Percentiles rank a stretch among this genome's conserved stretches.
Conservation (phyloP, 192 early-diverging fungal species). For the Backusella parvicylindrica region DNA sequence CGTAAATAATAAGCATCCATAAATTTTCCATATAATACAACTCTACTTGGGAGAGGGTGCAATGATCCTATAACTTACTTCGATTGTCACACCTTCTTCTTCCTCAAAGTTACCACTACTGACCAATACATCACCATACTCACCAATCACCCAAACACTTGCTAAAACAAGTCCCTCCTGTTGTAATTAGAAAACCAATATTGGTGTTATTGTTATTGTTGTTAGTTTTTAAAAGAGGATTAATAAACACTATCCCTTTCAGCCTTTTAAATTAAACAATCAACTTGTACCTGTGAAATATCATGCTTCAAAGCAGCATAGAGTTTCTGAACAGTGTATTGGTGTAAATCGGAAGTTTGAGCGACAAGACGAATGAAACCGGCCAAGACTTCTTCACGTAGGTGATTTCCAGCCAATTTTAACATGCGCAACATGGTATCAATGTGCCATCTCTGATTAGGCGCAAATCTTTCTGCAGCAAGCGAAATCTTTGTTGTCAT, state of each 20-base stretch:
- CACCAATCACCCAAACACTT: conserved; percentile 92
- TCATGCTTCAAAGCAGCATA: conserved; percentile 82
- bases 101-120: conserved; percentile 56
- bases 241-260: background rate
- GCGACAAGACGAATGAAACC: conserved; percentile 91
- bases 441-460: conserved; percentile 95
- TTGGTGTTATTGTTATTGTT: background rate
- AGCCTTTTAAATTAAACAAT: background rate
- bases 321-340: conserved; percentile 87
- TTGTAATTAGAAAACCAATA: conserved; percentile 27
- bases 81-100: conserved; percentile 61
- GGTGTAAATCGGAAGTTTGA: conserved; percentile 73
- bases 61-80: conserved; percentile 32
- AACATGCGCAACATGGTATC: conserved; percentile 93
- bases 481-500: conserved; percentile 90
- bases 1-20: background rate
- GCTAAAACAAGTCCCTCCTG: conserved; percentile 90
- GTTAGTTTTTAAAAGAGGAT: background rate
- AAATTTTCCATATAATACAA: too few species aligned
- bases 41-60: background rate
- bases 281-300: conserved; percentile 48
- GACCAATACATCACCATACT: conserved; percentile 92
- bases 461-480: conserved; percentile 88
- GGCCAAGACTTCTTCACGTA: conserved; percentile 74
- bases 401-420: conserved; percentile 65